A percentile compares a stretch with the other conserved stretches of the same genome.
Conservation (phyloP, 2,329 filamentous ascomycete genomes). For the Curvularia spicifera region DNA sequence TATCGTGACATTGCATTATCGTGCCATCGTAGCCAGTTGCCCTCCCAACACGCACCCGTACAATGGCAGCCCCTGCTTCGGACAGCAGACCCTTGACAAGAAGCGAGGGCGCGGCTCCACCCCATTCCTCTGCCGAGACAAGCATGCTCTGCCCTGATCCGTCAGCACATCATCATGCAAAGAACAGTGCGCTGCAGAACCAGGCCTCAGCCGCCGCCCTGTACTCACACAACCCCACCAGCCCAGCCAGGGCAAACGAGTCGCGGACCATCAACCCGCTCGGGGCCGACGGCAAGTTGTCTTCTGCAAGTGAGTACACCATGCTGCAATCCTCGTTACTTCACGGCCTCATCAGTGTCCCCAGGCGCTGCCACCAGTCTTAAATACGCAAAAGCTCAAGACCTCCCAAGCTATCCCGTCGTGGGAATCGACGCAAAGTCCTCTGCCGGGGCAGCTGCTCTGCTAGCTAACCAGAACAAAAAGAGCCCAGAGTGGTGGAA, state of each 20-base stretch:
- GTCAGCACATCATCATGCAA: constrained; percentile 48
- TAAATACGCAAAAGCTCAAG: constrained; percentile 73
- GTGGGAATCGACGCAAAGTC: constrained; percentile 63
- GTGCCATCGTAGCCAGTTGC: background rate
- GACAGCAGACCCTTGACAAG: constrained; percentile 29
- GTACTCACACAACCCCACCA: constrained; percentile 57
- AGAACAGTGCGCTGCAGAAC: constrained; percentile 51
- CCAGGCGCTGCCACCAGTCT: constrained; percentile 67
- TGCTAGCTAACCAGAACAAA: constrained; percentile 73
- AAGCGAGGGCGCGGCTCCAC: constrained; percentile 32
- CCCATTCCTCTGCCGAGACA: constrained; percentile 23
- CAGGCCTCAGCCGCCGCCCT: constrained; percentile 67
- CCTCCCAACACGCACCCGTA: background rate
- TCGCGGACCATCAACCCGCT: constrained; percentile 46
- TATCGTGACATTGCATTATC: background rate
- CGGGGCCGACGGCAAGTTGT: constrained; percentile 62
- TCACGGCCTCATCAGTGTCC: constrained; percentile 17
- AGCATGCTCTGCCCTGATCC: constrained; percentile 53
- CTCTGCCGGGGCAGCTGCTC: constrained; percentile 77
- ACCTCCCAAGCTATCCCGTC: constrained; percentile 77
- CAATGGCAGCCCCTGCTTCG: constrained; percentile 40
- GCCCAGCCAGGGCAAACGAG: constrained; percentile 31
- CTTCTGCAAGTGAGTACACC: constrained; percentile 59
- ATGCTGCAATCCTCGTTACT: background rate
- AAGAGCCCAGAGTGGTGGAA: constrained; percentile 71